A percentile compares a stretch with the other conserved stretches of the same genome.
These are phyloP conservation scores for Leucosporidium scottii DNA, from an alignment of 768 basidiomycete genomes.

Conservation along the genomic window DNA sequence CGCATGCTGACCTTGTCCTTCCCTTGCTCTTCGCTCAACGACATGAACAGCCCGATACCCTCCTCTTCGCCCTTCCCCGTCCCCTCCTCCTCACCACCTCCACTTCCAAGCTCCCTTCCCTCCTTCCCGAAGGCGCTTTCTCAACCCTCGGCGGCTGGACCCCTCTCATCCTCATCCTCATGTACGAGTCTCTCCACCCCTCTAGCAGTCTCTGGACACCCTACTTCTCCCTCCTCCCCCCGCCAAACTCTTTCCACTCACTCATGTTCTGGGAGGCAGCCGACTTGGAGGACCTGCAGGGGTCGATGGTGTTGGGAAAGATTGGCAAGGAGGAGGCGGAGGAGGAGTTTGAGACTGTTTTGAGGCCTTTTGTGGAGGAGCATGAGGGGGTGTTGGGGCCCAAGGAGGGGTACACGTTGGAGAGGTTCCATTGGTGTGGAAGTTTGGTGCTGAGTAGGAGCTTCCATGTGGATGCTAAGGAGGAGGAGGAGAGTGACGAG, in stretches of 20 bases:
- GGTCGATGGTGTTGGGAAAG: slow-evolving; percentile 83
- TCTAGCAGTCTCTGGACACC: slow-evolving; percentile 55
- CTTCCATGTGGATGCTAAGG: slow-evolving; percentile 61
- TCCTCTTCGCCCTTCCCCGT: slow-evolving; percentile 76
- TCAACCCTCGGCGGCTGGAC: slow-evolving; percentile 64
- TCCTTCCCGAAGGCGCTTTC: slow-evolving; percentile 63
- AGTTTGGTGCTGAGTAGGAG: slow-evolving; percentile 86
- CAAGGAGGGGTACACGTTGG: slow-evolving; percentile 55
- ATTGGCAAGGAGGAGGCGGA: slow-evolving; percentile 79
- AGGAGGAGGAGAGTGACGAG: slow-evolving; percentile 42
- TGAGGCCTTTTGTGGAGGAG: slow-evolving; percentile 65
- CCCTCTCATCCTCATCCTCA: slow-evolving; percentile 83
- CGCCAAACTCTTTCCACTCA: slow-evolving; percentile 58
- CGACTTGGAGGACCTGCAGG: slow-evolving; percentile 66
- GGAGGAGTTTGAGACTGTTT: slow-evolving; percentile 57
- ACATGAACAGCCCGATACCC: slow-evolving; percentile 64
- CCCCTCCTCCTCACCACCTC: slow-evolving; percentile 66
- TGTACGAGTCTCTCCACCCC: slow-evolving; percentile 75
- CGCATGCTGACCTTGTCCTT: not conserved
- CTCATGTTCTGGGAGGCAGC: slow-evolving; percentile 87
- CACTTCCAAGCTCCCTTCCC: slow-evolving; percentile 59
- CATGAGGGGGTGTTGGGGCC: slow-evolving; percentile 63
- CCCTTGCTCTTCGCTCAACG: not conserved
- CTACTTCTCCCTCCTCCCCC: slow-evolving; percentile 68
- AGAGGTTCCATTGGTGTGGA: slow-evolving; percentile 78